A percentile compares a stretch with the other conserved stretches of the same genome.
phyloP scores from a whole-genome alignment of 371 early-diverging fungal species.

The Syncephalastrum sp. region DNA sequence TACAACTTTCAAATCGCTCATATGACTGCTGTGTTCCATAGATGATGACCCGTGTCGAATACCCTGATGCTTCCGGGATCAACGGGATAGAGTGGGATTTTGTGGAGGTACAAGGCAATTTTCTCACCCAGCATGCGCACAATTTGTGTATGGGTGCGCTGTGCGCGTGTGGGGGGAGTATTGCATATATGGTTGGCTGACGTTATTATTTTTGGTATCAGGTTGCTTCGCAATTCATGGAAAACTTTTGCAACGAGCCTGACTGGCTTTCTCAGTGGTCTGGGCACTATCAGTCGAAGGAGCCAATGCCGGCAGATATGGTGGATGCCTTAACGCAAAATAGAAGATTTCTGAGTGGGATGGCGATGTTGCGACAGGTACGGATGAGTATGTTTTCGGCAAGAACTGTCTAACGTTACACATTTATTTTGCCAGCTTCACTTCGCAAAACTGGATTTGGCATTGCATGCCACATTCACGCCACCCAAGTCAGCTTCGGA shows the following conservation, averaged over 20 bases:
- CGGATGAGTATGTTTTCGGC: not conserved
- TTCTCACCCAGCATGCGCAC: not conserved
- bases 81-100: constrained; percentile 71
- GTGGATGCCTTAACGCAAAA: constrained; percentile 51
- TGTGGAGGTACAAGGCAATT: constrained; percentile 30
- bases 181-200: not conserved
- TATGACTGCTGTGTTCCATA: constrained; percentile 10
- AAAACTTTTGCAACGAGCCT: constrained; percentile 66
- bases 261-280: constrained; percentile 56
- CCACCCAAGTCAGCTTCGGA: constrained; percentile 27
- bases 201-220: constrained; percentile 15
- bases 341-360: constrained; percentile 54
- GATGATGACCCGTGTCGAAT: constrained; percentile 67
- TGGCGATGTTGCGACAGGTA: constrained; percentile 62
- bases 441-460: constrained; percentile 59
- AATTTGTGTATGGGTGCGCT: not conserved
- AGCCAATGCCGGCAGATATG: constrained; percentile 65
- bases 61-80: constrained; percentile 67
- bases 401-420: not conserved
- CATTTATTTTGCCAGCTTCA: constrained; percentile 36
- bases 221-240: constrained; percentile 74
- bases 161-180: constrained; percentile 1
- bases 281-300: constrained; percentile 57
- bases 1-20: not conserved
- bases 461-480: constrained; percentile 54